Evolutionary conservation across 139 green algal genomes (phyloP).

Genomic region (Chlorella sp.): DNA sequence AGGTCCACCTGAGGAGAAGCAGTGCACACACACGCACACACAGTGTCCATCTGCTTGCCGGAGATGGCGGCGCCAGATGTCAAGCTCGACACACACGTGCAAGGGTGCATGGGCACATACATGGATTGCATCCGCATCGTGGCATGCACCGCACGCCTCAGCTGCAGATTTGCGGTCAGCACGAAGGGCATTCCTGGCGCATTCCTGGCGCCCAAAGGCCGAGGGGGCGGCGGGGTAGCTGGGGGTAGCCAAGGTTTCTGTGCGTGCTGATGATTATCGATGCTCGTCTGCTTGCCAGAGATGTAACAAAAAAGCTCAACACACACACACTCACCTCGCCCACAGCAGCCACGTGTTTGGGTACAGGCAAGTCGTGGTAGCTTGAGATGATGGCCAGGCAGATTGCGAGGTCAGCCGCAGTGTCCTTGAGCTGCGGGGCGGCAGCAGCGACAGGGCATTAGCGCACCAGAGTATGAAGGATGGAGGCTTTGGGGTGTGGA

Average conservation of each 20-base stretch:
- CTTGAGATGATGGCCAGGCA: slow-evolving; percentile 22
- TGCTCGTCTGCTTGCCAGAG: too few species aligned
- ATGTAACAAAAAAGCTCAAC: too few species aligned
- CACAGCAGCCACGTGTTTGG: slow-evolving; percentile 15
- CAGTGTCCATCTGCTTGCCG: too few species aligned
- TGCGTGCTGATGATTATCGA: too few species aligned
- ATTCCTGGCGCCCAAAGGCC: too few species aligned
- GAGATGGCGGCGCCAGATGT: too few species aligned
- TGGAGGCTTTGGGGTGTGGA: too few species aligned
- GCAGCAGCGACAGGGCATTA: background rate
- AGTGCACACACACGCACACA: background rate
- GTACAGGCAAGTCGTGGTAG: slow-evolving; percentile 18
- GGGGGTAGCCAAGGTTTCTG: too few species aligned
- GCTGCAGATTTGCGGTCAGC: background rate
- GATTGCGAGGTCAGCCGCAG: slow-evolving; percentile 25
- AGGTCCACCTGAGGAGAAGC: slow-evolving; percentile 22
- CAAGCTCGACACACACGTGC: too few species aligned
- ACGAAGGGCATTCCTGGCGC: background rate
- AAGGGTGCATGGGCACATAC: background rate
- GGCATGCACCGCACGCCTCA: background rate
- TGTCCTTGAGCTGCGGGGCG: slow-evolving; percentile 19
- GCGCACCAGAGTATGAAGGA: too few species aligned
- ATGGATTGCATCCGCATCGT: background rate
- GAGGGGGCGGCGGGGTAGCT: too few species aligned
- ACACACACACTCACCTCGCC: slow-evolving; percentile 29